Evolutionary conservation across 2,329 filamentous ascomycete genomes (phyloP), one percentile per base, ranked within the genome.

Genomic region (Monilinia laxa): DNA sequence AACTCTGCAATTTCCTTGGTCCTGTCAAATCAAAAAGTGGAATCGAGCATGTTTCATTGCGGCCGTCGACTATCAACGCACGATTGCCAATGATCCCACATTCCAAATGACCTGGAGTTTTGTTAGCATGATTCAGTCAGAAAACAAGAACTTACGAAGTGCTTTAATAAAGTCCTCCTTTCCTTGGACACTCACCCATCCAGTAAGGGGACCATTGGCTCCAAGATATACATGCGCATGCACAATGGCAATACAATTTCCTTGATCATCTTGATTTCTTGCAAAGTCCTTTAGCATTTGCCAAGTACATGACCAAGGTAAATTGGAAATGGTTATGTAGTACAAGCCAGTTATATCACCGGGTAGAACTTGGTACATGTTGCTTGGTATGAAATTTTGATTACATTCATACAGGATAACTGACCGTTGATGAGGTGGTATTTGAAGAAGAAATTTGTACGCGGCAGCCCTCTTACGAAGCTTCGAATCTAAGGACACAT

Each of bases 271-370:
- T 51, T 54, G 57, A 56, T 71, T 69, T 42, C 71, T 59, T 12
- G 71, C 64, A 55, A 72, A 72, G 53, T 74, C 73, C 47, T 75
- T 74, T 18, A 75, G 28, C 7, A 57, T 69, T 57, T 74, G 72
- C 73, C 72, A 74, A 31, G 72, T 68, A 23, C 57, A 62, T 18
- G 70, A 65, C 70, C 71, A 75, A 23, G 72, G 67, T 3, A 69
- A 47, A n/a, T 59, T 59, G 4, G 58, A 60, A 35, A 69, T 62
- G 9, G 64, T 28, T 40, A 70, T 69, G 38, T 70, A 69, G 20
- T 69, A 70, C 14, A 67, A 16, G 1, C 67, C 67, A 9, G 68
- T 70, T 3, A 53, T 12, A 40, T 69, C 49, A 28, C 64, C 68
- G 6, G 68, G 59, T n/a, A 59, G n/a, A 14, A 67, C 67, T 25